Evolutionary conservation across 495 filamentous ascomycete species (phyloP), one percentile per base, ranked within the genome.

Genomic region (Cenococcum geophilum): DNA sequence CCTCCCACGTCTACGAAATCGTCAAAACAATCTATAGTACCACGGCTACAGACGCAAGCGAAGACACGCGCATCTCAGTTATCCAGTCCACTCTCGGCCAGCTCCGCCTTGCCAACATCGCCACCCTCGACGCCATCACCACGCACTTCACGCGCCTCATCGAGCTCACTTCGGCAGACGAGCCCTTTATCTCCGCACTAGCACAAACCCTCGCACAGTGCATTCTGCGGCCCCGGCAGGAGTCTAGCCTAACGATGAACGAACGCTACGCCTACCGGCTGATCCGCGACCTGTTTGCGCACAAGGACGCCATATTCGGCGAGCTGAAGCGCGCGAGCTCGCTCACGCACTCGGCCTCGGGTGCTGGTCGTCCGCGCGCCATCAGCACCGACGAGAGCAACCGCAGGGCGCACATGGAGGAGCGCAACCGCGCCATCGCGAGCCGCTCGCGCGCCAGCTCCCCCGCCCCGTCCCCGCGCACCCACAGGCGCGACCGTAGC

Each of bases 1-100:
- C 95, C 52, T 96, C 91, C 23, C 92, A 96, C 71, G 91, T 97
- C 62, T 99, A 99, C 73, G 93, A 99, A 79, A 97, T 99, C 71
- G 87, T 99, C 67, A 90, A 96, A 73, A 97, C 89, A 1, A 95
- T 97, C 59, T 99, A 99, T 75, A 87, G 84, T 55, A 90, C 89
- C 32, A 84, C 91, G 34, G 85, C 91, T 60, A 80, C 87, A 32
- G 88, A 91, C 58, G 72, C 76, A 10, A 80, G 79, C 20, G 85
- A 88, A 54, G 73, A 76, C 4, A 82, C 86, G 45, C 90, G 93
- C 48, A 82, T 97, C 61, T 88, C 92, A 58, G 89, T 97, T 65
- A 82, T 99, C 32, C 95, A 97, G 74, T 95, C 92, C 65, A 97
- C 93, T 0, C 86, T 97, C 64, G 91, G 90, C 48, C 92, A 96